Evolutionary conservation across 2,329 filamentous ascomycete genomes (phyloP).

Genomic region (Ceratocystis huliohia): DNA sequence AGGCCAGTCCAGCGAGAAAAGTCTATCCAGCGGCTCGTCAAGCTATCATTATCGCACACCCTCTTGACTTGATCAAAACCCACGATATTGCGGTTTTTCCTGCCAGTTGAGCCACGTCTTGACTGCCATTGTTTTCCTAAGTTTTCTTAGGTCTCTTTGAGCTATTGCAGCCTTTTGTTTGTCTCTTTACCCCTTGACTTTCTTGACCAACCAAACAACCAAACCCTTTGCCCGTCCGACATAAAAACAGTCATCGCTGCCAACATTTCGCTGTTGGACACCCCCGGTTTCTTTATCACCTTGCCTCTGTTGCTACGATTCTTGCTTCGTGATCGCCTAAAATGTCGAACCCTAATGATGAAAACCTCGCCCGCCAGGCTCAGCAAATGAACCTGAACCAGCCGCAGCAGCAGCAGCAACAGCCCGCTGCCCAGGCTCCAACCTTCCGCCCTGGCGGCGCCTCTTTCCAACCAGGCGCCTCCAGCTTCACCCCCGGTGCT

Average conservation of each 20-base stretch:
- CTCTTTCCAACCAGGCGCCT: slow-evolving; percentile 51
- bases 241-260: background rate
- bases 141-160: background rate
- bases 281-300: background rate
- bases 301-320: background rate
- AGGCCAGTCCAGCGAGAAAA: slow-evolving; percentile 5
- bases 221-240: background rate
- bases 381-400: slow-evolving; percentile 68
- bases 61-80: background rate
- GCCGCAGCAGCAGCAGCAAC: slow-evolving; percentile 52
- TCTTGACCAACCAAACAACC: background rate
- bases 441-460: slow-evolving; percentile 35
- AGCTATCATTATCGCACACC: slow-evolving; percentile 6
- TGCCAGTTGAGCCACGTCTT: background rate
- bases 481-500: slow-evolving; percentile 61
- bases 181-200: background rate
- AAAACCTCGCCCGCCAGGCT: slow-evolving; percentile 75
- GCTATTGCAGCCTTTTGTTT: background rate
- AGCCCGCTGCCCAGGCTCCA: slow-evolving; percentile 34
- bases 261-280: background rate
- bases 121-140: background rate
- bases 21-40: slow-evolving; percentile 10
- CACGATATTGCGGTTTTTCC: background rate
- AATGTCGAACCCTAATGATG: slow-evolving; percentile 89
- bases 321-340: slow-evolving; percentile 22